phyloP scores from a whole-genome alignment of 352 stramenopile genomes.

The Globisporangium spinosum region DNA sequence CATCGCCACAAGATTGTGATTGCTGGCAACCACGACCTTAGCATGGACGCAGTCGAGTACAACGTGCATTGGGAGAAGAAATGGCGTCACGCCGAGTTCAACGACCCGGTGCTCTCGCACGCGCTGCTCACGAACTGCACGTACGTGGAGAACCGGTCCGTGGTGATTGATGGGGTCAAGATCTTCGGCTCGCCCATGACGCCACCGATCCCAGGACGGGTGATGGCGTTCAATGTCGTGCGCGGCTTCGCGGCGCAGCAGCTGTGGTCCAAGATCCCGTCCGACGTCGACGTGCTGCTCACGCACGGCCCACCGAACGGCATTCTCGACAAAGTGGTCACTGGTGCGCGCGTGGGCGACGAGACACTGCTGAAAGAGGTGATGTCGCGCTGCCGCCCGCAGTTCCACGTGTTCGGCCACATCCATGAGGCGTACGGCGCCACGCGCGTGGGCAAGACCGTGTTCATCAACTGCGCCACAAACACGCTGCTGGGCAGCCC shows the following conservation, averaged over 20 bases:
- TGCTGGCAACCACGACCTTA: slow-evolving; percentile 80
- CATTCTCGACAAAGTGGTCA: slow-evolving; percentile 73
- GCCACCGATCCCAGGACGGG: slow-evolving; percentile 53
- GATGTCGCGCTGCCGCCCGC: slow-evolving; percentile 69
- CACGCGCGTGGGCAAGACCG: slow-evolving; percentile 65
- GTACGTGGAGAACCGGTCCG: slow-evolving; percentile 71
- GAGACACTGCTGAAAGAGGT: slow-evolving; percentile 78
- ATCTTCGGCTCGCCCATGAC: slow-evolving; percentile 82
- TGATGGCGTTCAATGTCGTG: slow-evolving; percentile 71
- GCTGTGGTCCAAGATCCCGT: slow-evolving; percentile 68
- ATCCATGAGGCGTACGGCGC: slow-evolving; percentile 90
- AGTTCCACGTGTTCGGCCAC: slow-evolving; percentile 90
- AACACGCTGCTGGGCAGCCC: slow-evolving; percentile 60
- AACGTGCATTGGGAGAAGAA: slow-evolving; percentile 54
- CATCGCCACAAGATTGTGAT: slow-evolving; percentile 79
- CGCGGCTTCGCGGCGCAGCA: slow-evolving; percentile 59
- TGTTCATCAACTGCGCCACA: slow-evolving; percentile 88
- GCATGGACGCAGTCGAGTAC: slow-evolving; percentile 72
- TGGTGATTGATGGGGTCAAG: slow-evolving; percentile 68
- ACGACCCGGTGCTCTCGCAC: slow-evolving; percentile 52
- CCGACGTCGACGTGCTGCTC: slow-evolving; percentile 83
- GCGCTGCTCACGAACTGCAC: slow-evolving; percentile 63
- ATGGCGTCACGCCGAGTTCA: slow-evolving; percentile 54
- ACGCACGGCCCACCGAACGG: slow-evolving; percentile 89
- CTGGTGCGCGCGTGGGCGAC: slow-evolving; percentile 68